Evolutionary conservation across 768 basidiomycete genomes (phyloP).

Genomic region (Chiua virens): DNA sequence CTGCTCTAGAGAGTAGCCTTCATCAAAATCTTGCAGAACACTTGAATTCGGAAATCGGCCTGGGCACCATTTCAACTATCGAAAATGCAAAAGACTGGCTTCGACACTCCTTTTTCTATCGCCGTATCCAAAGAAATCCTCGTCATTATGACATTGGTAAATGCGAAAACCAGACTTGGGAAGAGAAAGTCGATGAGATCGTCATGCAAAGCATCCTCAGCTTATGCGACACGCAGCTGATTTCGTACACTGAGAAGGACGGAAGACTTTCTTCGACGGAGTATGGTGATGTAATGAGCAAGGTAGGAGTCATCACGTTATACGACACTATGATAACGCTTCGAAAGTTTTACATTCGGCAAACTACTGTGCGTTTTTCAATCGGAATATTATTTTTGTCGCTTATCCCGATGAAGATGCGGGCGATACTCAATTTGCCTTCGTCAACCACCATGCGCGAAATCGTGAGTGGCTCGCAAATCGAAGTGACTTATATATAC

Average conservation of each 20-base stretch:
- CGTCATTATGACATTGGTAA: slow-evolving; percentile 67
- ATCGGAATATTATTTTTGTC: not conserved
- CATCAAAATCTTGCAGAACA: slow-evolving; percentile 87
- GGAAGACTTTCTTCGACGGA: slow-evolving; percentile 61
- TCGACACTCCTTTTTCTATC: slow-evolving; percentile 80
- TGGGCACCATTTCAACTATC: slow-evolving; percentile 76
- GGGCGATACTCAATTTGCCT: slow-evolving; percentile 58
- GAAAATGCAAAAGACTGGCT: slow-evolving; percentile 81
- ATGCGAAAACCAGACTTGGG: slow-evolving; percentile 58
- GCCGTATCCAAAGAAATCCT: slow-evolving; percentile 84
- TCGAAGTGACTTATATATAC: not conserved
- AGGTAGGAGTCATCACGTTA: slow-evolving; percentile 42
- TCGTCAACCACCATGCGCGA: slow-evolving; percentile 58
- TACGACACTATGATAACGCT: slow-evolving; percentile 4
- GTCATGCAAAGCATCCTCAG: slow-evolving; percentile 63
- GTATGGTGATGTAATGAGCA: slow-evolving; percentile 86
- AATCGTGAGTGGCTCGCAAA: slow-evolving; percentile 49
- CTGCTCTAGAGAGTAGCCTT: slow-evolving; percentile 81
- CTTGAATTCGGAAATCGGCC: slow-evolving; percentile 89
- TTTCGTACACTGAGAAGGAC: slow-evolving; percentile 45
- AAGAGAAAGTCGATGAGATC: slow-evolving; percentile 69
- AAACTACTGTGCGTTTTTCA: slow-evolving; percentile 52
- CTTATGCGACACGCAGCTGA: slow-evolving; percentile 60
- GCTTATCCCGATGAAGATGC: slow-evolving; percentile 52
- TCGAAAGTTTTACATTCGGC: slow-evolving; percentile 70